phyloP scores from a whole-genome alignment of 345 rosid genomes.

The Aurinia saxatilis region DNA sequence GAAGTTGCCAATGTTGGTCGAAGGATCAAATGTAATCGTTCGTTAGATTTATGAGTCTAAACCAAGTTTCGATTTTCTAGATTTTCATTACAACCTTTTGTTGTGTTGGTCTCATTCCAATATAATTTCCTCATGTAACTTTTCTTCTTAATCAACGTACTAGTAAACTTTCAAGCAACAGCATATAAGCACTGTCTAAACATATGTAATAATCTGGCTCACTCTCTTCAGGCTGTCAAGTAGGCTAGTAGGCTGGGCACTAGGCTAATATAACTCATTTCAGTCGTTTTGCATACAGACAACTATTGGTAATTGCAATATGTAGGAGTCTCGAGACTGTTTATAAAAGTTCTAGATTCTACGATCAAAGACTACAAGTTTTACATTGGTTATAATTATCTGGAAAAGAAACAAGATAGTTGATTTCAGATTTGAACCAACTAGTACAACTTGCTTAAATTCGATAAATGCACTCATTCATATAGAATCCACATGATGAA shows the following conservation, averaged over 20 bases:
- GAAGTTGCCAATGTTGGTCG: slow-evolving; percentile 7
- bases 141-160: neutral
- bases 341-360: no score
- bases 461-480: neutral
- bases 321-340: no score
- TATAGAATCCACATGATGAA: slow-evolving; percentile 9
- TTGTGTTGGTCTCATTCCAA: neutral
- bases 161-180: neutral
- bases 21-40: slow-evolving; percentile 13
- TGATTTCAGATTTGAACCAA: no score
- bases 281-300: no score
- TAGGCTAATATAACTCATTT: no score
- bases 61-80: slow-evolving; percentile 4
- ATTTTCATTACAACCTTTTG: neutral
- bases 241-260: no score
- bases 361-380: neutral
- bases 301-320: no score
- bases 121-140: neutral
- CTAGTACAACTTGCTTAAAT: neutral
- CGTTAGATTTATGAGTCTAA: slow-evolving; percentile 13
- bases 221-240: neutral
- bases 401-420: no score
- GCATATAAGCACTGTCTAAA: no score
- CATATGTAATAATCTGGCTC: neutral
- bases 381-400: neutral